phyloP scores from a whole-genome alignment of 2,329 filamentous ascomycete species.

The Botryosphaeria dothidea region DNA sequence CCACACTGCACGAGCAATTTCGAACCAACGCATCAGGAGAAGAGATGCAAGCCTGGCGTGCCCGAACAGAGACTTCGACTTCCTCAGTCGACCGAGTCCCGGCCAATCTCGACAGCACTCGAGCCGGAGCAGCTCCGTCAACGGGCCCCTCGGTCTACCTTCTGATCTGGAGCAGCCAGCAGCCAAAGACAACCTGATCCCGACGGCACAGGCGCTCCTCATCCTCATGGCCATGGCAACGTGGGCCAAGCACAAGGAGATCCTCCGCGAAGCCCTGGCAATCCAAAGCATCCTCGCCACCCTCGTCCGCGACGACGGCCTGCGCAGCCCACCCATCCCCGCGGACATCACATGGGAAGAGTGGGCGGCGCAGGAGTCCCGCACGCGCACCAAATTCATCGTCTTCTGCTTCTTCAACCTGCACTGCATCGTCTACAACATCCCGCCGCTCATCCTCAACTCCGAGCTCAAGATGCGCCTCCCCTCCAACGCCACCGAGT shows the following conservation, averaged over 20 bases:
- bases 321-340: slow-evolving; percentile 56
- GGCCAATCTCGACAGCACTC: neutral
- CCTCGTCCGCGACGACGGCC: slow-evolving; percentile 56
- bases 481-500: slow-evolving; percentile 56
- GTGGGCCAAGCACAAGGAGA: slow-evolving; percentile 59
- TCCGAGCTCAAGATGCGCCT: slow-evolving; percentile 56
- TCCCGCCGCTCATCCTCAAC: slow-evolving; percentile 59
- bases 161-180: slow-evolving; percentile 25
- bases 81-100: neutral
- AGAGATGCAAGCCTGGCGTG: slow-evolving; percentile 48
- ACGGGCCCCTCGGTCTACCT: slow-evolving; percentile 31
- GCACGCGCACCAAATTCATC: slow-evolving; percentile 56
- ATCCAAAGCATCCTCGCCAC: slow-evolving; percentile 59
- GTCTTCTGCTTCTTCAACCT: slow-evolving; percentile 61
- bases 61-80: slow-evolving; percentile 27
- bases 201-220: slow-evolving; percentile 66
- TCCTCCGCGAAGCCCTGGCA: slow-evolving; percentile 58
- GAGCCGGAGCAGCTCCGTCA: slow-evolving; percentile 24
- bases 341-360: slow-evolving; percentile 56
- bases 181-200: slow-evolving; percentile 47
- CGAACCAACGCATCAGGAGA: slow-evolving; percentile 53
- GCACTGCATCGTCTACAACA: slow-evolving; percentile 63
- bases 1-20: slow-evolving; percentile 57
- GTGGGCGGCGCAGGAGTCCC: slow-evolving; percentile 56
- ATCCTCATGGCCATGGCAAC: slow-evolving; percentile 62